Evolutionary conservation across 495 filamentous ascomycete genomes (phyloP).

Genomic region (Hypoxylon perforatum): DNA sequence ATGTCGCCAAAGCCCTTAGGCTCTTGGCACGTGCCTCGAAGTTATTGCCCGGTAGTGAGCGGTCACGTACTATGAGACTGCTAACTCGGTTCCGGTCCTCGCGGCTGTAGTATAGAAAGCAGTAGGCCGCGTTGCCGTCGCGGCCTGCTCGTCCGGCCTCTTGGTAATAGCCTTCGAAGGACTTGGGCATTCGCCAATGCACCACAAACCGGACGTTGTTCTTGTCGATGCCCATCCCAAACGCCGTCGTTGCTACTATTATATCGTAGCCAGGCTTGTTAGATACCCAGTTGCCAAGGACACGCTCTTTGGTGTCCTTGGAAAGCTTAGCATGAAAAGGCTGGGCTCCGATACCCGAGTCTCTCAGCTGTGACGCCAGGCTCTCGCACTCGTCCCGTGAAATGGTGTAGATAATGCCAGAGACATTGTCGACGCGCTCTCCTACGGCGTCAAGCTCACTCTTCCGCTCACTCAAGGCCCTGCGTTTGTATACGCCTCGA

Average conservation of each 20-base stretch:
- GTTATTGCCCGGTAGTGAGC: conserved; percentile 40
- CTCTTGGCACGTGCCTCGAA: conserved; percentile 56
- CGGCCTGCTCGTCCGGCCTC: conserved; percentile 92
- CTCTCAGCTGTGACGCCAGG: conserved; percentile 72
- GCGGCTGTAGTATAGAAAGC: conserved; percentile 87
- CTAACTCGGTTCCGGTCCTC: conserved; percentile 82
- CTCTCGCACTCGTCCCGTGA: conserved; percentile 79
- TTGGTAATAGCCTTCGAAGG: conserved; percentile 95
- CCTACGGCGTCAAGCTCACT: conserved; percentile 60
- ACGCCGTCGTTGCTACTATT: conserved; percentile 93
- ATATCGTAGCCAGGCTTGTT: conserved; percentile 82
- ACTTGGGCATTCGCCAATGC: conserved; percentile 92
- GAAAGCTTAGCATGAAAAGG: conserved; percentile 76
- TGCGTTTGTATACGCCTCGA: conserved; percentile 71
- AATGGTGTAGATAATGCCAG: conserved; percentile 91
- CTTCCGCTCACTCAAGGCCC: conserved; percentile 59
- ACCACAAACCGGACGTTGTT: conserved; percentile 92
- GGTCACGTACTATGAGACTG: conserved; percentile 63
- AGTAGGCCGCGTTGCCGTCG: conserved; percentile 85
- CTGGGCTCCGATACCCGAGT: conserved; percentile 72
- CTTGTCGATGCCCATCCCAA: conserved; percentile 98
- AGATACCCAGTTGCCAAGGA: conserved; percentile 77
- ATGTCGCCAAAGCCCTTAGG: conserved; percentile 71
- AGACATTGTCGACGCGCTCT: conserved; percentile 70
- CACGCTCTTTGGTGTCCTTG: conserved; percentile 70